These are phyloP conservation scores for Aspergillus leporis DNA, from an alignment of 495 filamentous ascomycete species.

Conservation along the genomic window DNA sequence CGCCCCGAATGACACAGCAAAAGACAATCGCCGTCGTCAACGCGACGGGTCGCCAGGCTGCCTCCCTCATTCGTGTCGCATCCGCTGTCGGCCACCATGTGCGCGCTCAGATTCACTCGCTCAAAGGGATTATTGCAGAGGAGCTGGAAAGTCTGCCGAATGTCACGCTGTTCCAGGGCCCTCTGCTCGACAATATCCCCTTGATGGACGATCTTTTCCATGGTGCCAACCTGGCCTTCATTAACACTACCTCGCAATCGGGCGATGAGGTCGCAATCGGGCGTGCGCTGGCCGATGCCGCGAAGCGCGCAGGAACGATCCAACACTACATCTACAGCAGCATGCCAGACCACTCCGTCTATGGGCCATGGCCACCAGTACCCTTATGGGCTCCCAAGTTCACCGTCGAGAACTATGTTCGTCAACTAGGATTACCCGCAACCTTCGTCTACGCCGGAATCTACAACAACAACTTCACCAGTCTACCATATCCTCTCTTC, in stretches of 20 bases:
- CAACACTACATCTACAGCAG: slow-evolving; percentile 93
- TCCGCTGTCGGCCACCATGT: slow-evolving; percentile 89
- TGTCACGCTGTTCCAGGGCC: slow-evolving; percentile 79
- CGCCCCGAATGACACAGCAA: slow-evolving; percentile 45
- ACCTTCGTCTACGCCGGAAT: slow-evolving; percentile 96
- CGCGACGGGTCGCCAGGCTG: slow-evolving; percentile 87
- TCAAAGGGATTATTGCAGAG: slow-evolving; percentile 76
- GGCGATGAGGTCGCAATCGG: slow-evolving; percentile 92
- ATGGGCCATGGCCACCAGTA: slow-evolving; percentile 76
- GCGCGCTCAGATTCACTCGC: slow-evolving; percentile 81
- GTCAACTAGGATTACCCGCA: slow-evolving; percentile 76
- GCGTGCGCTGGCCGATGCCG: slow-evolving; percentile 81
- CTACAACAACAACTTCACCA: slow-evolving; percentile 99
- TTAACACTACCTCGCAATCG: slow-evolving; percentile 94
- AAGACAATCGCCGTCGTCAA: slow-evolving; percentile 91
- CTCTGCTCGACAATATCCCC: slow-evolving; percentile 66
- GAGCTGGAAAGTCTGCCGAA: slow-evolving; percentile 81
- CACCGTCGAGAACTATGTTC: slow-evolving; percentile 86
- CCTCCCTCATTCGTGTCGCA: slow-evolving; percentile 88
- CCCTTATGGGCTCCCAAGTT: slow-evolving; percentile 93
- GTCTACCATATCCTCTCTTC: slow-evolving; percentile 87
- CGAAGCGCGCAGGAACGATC: slow-evolving; percentile 74
- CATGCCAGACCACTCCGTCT: slow-evolving; percentile 88
- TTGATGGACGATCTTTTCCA: slow-evolving; percentile 78
- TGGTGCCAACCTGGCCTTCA: slow-evolving; percentile 85